Evolutionary conservation across 2,329 filamentous ascomycete genomes (phyloP).

Genomic region (Coniochaeta sp.): DNA sequence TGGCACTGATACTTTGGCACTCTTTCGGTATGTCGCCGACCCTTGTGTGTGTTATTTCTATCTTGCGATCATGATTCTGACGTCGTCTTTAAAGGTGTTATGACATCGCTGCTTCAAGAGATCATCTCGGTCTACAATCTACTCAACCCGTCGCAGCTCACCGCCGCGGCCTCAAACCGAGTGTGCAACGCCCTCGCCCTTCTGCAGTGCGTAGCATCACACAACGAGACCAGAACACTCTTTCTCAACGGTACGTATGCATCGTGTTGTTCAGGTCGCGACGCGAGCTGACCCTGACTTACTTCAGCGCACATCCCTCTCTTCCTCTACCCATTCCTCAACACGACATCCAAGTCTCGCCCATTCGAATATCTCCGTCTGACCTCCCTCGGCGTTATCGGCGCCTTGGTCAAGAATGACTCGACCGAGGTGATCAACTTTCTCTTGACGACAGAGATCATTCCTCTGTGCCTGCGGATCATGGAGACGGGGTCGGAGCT

Average conservation of each 20-base stretch:
- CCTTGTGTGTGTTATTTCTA: not conserved
- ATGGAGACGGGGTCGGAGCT: slow-evolving; percentile 99
- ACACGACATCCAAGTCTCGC: slow-evolving; percentile 95
- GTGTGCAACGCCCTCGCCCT: slow-evolving; percentile 96
- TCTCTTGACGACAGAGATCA: slow-evolving; percentile 95
- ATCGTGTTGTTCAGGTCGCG: not conserved
- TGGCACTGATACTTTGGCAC: slow-evolving; percentile 95
- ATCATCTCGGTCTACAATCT: slow-evolving; percentile 98
- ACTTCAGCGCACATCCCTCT: slow-evolving; percentile 83
- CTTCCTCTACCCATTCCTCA: slow-evolving; percentile 96
- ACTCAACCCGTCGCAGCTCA: slow-evolving; percentile 92
- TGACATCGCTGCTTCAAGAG: slow-evolving; percentile 95
- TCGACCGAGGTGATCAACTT: slow-evolving; percentile 99
- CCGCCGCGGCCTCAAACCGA: slow-evolving; percentile 91
- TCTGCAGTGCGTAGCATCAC: slow-evolving; percentile 92
- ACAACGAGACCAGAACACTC: slow-evolving; percentile 89
- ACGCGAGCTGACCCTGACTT: slow-evolving; percentile 4
- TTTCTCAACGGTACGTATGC: slow-evolving; percentile 74
- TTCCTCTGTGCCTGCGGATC: slow-evolving; percentile 91
- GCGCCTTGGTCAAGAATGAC: slow-evolving; percentile 96
- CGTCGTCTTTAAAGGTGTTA: slow-evolving; percentile 61
- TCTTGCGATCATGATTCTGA: not conserved
- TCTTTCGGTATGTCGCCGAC: slow-evolving; percentile 73
- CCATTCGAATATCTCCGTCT: slow-evolving; percentile 96
- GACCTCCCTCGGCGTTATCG: slow-evolving; percentile 93